These are phyloP conservation scores for Skeletonema menzelii DNA, from an alignment of 108 stramenopile genomes.

Conservation along the genomic window DNA sequence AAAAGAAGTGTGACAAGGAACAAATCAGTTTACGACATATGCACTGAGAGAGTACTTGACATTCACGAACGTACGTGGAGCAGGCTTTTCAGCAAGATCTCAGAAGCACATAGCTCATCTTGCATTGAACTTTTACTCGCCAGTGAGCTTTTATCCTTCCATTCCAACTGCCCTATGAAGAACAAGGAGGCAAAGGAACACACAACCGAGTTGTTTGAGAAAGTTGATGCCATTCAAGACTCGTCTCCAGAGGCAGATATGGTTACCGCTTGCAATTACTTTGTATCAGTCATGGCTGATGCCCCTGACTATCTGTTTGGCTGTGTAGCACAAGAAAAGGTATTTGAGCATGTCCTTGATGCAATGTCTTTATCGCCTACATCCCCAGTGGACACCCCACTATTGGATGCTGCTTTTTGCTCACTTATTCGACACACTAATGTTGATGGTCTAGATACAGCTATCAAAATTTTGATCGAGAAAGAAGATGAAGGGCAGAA, in stretches of 20 bases:
- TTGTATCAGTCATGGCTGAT: constrained; percentile 27
- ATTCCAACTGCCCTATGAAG: constrained; percentile 1
- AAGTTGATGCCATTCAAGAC: not conserved
- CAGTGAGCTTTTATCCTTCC: constrained; percentile 30
- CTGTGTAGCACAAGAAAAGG: constrained; percentile 9
- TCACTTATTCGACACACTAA: constrained; percentile 27
- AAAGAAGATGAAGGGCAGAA: not conserved
- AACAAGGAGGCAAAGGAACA: not conserved
- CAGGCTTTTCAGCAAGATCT: constrained; percentile 8
- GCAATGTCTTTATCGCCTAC: constrained; percentile 1
- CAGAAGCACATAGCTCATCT: constrained; percentile 1
- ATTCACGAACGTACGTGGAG: constrained; percentile 11
- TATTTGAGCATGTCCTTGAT: constrained; percentile 16
- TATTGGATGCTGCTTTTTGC: constrained; percentile 42
- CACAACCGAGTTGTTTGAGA: constrained; percentile 12
- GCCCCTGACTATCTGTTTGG: constrained; percentile 2
- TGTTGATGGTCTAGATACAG: constrained; percentile 11
- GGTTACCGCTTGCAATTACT: constrained; percentile 26
- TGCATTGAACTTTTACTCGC: constrained; percentile 19
- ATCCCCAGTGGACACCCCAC: not conserved
- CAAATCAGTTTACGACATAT: constrained; percentile 14
- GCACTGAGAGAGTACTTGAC: constrained; percentile 5
- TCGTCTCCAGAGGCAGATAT: constrained; percentile 7
- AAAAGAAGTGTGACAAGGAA: constrained; percentile 11
- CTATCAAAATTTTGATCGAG: constrained; percentile 1